Conservation (phyloP, 805 yeast species). For the Kockiozyma suomiensis region DNA sequence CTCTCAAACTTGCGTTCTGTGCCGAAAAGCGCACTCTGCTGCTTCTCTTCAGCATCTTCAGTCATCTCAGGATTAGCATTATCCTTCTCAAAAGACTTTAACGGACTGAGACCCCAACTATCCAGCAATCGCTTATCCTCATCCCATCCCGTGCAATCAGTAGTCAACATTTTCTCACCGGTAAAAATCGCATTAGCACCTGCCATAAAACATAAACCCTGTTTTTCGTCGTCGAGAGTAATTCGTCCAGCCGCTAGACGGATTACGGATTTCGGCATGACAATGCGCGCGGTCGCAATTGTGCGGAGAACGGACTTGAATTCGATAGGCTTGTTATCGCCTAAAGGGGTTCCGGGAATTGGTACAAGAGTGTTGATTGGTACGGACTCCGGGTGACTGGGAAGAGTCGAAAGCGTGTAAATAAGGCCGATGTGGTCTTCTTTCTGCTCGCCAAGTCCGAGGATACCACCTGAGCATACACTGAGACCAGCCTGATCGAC, state of each 20-base stretch:
- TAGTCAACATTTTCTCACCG: constrained; percentile 78
- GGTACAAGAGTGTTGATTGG: constrained; percentile 82
- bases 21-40: constrained; percentile 4
- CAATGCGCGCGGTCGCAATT: constrained; percentile 71
- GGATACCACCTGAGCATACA: constrained; percentile 78
- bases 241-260: constrained; percentile 81
- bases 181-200: constrained; percentile 83
- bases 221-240: constrained; percentile 77
- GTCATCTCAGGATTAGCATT: constrained; percentile 15
- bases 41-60: background rate
- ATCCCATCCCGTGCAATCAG: constrained; percentile 83
- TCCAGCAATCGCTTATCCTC: constrained; percentile 69
- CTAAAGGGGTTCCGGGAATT: constrained; percentile 77
- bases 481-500: constrained; percentile 65
- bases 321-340: constrained; percentile 57
- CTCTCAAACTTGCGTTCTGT: constrained; percentile 7
- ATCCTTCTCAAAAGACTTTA: constrained; percentile 21
- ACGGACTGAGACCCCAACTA: constrained; percentile 61
- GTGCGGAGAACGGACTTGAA: constrained; percentile 68
- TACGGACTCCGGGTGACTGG: constrained; percentile 74
- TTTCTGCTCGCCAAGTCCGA: constrained; percentile 74
- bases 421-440: constrained; percentile 72
- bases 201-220: constrained; percentile 71
- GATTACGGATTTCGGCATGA: constrained; percentile 72
- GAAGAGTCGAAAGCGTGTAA: constrained; percentile 67